Evolutionary conservation across 768 basidiomycete genomes (phyloP).

Genomic region (Mycena polygramma): DNA sequence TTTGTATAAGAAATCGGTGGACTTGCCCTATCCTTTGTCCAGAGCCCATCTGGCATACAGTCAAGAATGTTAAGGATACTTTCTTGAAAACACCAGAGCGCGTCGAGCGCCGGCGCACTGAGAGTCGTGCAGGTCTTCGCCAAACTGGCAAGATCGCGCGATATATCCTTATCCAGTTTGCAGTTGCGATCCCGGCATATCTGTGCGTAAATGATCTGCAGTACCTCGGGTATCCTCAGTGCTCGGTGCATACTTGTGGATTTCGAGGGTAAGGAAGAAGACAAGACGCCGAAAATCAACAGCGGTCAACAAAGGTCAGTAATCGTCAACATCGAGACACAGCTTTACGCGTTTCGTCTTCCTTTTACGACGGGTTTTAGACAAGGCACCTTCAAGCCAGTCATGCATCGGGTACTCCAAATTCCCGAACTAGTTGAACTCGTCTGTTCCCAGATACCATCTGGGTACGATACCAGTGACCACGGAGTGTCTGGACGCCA

Average conservation of each 20-base stretch:
- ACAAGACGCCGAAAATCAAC: background rate
- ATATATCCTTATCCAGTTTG: no score
- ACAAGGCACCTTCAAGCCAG: background rate
- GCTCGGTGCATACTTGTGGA: constrained; percentile 2
- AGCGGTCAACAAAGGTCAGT: background rate
- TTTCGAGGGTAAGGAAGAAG: background rate
- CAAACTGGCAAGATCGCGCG: no score
- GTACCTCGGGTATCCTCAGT: background rate
- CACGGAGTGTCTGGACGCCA: no score
- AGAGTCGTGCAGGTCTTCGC: background rate
- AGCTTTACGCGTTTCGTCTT: background rate
- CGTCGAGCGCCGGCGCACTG: background rate
- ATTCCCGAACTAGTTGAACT: background rate
- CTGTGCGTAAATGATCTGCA: background rate
- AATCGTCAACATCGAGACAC: background rate
- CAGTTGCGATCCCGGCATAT: background rate
- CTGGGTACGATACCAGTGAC: no score
- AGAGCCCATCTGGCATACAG: constrained; percentile 1
- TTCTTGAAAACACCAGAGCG: constrained; percentile 4
- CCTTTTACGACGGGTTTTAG: background rate
- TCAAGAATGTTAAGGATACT: background rate
- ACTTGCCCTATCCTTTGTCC: background rate
- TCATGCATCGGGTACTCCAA: background rate
- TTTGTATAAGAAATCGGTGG: no score
- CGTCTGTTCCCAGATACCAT: background rate